These are phyloP conservation scores for Rhizophora apiculata DNA, from an alignment of 345 rosid species.

Conservation along the genomic window DNA sequence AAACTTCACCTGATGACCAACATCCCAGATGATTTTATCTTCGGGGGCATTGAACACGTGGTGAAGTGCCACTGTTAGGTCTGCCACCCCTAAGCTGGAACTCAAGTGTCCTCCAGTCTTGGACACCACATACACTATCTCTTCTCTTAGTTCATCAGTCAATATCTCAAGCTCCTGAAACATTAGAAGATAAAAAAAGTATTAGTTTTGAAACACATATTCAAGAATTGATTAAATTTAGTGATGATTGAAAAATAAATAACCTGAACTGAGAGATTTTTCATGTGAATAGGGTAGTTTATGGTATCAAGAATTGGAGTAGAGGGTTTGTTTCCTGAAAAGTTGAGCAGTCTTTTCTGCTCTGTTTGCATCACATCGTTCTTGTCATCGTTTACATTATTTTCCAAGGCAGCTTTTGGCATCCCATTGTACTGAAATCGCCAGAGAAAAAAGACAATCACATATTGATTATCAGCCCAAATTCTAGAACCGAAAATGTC, in stretches of 20 bases:
- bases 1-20: slow-evolving; percentile 47
- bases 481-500: too few relatives aligned
- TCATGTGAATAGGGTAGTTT: slow-evolving; percentile 39
- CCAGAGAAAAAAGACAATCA: background rate
- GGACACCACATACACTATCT: slow-evolving; percentile 40
- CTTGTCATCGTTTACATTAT: slow-evolving; percentile 7
- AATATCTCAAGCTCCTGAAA: slow-evolving; percentile 38
- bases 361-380: background rate
- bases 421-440: slow-evolving; percentile 1
- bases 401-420: slow-evolving; percentile 14
- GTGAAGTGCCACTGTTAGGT: slow-evolving; percentile 54
- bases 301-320: slow-evolving; percentile 44
- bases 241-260: background rate
- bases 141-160: slow-evolving; percentile 43
- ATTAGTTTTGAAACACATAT: background rate
- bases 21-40: slow-evolving; percentile 59
- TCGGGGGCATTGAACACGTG: slow-evolving; percentile 46
- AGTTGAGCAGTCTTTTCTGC: slow-evolving; percentile 21
- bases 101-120: slow-evolving; percentile 52
- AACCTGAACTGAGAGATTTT: slow-evolving; percentile 40
- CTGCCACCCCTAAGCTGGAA: slow-evolving; percentile 49
- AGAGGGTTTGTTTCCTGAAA: slow-evolving; percentile 33
- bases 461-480: too few relatives aligned
- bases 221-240: too few relatives aligned
- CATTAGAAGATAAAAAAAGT: background rate